Evolutionary conservation across 805 yeast genomes (phyloP), one percentile per base, ranked within the genome.

Genomic region (Ogataea paraovalis): DNA sequence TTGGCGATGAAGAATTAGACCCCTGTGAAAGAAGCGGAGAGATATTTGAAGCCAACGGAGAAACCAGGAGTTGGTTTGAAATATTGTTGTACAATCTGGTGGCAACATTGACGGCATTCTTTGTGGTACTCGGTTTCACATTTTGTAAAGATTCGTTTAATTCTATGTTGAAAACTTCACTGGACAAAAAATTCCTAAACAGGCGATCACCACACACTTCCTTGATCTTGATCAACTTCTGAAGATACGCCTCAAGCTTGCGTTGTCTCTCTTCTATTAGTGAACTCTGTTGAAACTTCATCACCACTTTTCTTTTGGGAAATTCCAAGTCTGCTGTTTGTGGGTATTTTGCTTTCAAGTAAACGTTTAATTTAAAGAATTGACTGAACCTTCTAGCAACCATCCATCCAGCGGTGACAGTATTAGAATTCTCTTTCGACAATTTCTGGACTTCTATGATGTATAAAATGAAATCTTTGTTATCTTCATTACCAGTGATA

Each of bases 331-430:
- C 62, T 5, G 70, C 65, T 2, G 84, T 81, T 41, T 66, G 70
- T 0, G 81, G 75, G 55, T 81, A 83, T 39, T 66, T 70, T 2
- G 64, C 62, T 47, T 74, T 78, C 54, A 91, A 66, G 51, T 85
- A 81, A 50, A 79, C 80, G 59, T 91, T 82, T 30, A 91, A 69
- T 51, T 76, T 78, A 65, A 74, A 82, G 63, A 91, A 91, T 60
- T 92, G 97, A 56, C 87, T 87, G 60, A 82, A 91, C 48, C 98
- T 71, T 55, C 97, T 70, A 0, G 96, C 92, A n/a, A 90, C 86
- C 45, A 87, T 80, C 97, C 97, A 92, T 0, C 88, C 85, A 0
- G 91, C 88, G 2, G 78, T 70, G 4, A 75, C 73, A 7, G 68
- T 61, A 2, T 77, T 48, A 4, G 54, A 48, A 44, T 61, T 56